phyloP scores from a whole-genome alignment of 495 filamentous ascomycete species.

The Lasiosphaeris hirsuta region DNA sequence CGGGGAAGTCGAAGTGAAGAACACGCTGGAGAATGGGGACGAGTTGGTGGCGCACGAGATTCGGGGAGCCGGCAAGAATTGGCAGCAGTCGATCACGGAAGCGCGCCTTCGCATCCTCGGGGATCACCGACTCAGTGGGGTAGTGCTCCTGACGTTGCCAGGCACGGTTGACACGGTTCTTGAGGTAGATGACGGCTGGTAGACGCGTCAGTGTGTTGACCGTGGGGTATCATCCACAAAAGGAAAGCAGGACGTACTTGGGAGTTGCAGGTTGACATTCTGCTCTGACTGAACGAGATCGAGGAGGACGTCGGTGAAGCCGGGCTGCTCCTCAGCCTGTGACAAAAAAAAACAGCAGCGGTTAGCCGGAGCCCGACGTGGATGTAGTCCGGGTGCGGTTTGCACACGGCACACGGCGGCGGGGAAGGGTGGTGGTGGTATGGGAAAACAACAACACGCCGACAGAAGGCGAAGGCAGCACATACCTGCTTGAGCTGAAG shows the following conservation, averaged over 20 bases:
- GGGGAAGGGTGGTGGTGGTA: not conserved
- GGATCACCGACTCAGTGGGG: constrained; percentile 61
- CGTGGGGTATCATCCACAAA: not conserved
- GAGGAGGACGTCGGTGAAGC: constrained; percentile 85
- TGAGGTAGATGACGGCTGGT: constrained; percentile 92
- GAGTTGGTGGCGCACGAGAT: constrained; percentile 82
- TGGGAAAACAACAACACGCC: constrained; percentile 7
- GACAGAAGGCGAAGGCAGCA: constrained; percentile 9
- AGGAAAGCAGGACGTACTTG: constrained; percentile 60
- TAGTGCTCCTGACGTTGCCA: constrained; percentile 79
- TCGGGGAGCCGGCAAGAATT: constrained; percentile 73
- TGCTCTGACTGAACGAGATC: constrained; percentile 87
- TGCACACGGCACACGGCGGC: not conserved
- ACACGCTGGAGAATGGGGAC: constrained; percentile 93
- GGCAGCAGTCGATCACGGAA: constrained; percentile 86
- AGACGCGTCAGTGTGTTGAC: constrained; percentile 23
- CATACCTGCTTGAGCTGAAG: constrained; percentile 90
- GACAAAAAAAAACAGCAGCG: constrained; percentile 5
- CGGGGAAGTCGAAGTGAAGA: constrained; percentile 90
- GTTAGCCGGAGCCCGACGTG: not conserved
- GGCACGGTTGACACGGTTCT: constrained; percentile 89
- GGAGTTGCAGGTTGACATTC: constrained; percentile 76
- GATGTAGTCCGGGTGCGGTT: too few species aligned
- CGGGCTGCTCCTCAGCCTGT: constrained; percentile 86
- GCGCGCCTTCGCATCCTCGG: constrained; percentile 82